phyloP scores from a whole-genome alignment of 2,329 filamentous ascomycete species.

The Hypocreales sp. region DNA sequence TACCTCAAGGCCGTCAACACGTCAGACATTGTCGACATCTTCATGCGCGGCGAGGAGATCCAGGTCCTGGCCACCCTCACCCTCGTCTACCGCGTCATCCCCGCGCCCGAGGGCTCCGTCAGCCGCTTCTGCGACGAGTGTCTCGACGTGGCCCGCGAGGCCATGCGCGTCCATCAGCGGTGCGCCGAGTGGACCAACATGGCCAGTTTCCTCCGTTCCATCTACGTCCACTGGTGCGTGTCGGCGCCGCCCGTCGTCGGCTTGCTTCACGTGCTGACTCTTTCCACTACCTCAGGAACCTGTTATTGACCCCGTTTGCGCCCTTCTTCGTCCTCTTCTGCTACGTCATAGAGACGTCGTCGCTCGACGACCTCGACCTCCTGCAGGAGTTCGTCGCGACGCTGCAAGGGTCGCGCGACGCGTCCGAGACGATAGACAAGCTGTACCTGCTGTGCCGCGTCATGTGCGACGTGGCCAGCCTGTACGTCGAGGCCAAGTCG shows the following conservation, averaged over 20 bases:
- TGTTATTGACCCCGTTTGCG: conserved; percentile 40
- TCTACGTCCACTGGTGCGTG: conserved; percentile 36
- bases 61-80: conserved; percentile 31
- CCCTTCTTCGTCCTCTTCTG: conserved; percentile 46
- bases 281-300: too few relatives aligned
- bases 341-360: conserved; percentile 37
- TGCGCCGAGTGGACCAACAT: conserved; percentile 27
- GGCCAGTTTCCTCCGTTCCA: conserved; percentile 24
- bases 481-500: conserved; percentile 46
- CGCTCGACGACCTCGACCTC: conserved; percentile 34
- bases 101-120: conserved; percentile 23
- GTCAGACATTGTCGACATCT: conserved; percentile 24
- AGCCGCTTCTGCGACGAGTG: conserved; percentile 33
- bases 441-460: conserved; percentile 47
- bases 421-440: conserved; percentile 43
- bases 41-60: conserved; percentile 31
- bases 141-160: conserved; percentile 31
- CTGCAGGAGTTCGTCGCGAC: conserved; percentile 41
- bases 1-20: conserved; percentile 21
- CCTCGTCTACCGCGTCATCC: conserved; percentile 36
- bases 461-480: conserved; percentile 42
- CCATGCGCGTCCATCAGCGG: conserved; percentile 27
- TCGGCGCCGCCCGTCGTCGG: too few relatives aligned
- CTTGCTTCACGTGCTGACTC: too few relatives aligned
- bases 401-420: conserved; percentile 31